Base-by-base conservation (phyloP, 176 grass and related monocot genomes). In the Coix lacrymajobi region DNA sequence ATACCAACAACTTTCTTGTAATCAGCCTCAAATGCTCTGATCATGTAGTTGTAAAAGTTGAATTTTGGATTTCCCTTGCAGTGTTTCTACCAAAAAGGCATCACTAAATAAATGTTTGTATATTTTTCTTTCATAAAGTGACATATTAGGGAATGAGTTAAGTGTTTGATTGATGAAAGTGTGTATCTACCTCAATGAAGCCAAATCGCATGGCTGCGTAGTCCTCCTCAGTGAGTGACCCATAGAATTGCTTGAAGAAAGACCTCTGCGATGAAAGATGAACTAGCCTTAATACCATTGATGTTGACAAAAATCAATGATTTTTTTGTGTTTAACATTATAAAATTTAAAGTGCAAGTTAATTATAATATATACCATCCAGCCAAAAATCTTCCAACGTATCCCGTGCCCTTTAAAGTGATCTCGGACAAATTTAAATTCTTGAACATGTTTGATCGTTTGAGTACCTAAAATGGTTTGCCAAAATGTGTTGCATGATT, bases 1-100 rank as follows among this genome's bases (percentile, higher is more conserved):
- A 98, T 95, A 49, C 96, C 92, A 5, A 95, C 92, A 43, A 98
- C 90, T 88, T 84, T 93, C 79, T 90, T 98, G 79, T 91, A 93
- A 90, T 98, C 90, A 11, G 30, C 62, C 90, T 95, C 92, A 25
- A 98, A 75, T 41, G 91, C 91, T 88, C 96, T 94, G 13, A 90
- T 86, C 96, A 98, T 98, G 48, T 95, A 98, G 11, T 80, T 82
- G 72, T 95, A 95, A 51, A 98, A 98, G 32, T 95, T 86, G 39
- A 98, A 98, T 61, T 91, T 98, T 5, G 75, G 78, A 45, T 93
- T 89, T 20, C 75, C 77, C 32, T 13, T 83, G 1, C 92, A 98
- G 3, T 98, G 92, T 81, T 74, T 90, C 92, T 98, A 54, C 12
- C 37, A 75, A 81, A 66, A 66, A 46, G 11, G n/a, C 1, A 62